phyloP scores from a whole-genome alignment of 2,329 filamentous ascomycete genomes.

The Alternaria triticina region DNA sequence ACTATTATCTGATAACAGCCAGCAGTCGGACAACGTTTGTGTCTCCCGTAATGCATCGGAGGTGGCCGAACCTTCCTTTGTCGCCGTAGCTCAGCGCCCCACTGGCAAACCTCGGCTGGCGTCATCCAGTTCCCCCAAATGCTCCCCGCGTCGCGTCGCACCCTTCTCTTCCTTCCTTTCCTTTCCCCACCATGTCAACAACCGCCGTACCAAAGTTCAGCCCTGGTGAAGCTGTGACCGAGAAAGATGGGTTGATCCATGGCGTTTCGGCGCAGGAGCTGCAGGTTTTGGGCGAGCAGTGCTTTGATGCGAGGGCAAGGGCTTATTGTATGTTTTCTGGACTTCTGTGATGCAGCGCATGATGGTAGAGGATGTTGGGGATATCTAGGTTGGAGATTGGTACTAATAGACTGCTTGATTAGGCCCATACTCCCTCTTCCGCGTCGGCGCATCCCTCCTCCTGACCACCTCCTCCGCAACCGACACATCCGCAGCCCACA shows the following conservation, averaged over 20 bases:
- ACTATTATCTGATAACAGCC: background rate
- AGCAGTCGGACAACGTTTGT: background rate
- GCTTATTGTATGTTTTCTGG: slow-evolving; percentile 74
- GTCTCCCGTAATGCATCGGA: slow-evolving; percentile 10
- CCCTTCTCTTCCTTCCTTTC: slow-evolving; percentile 25
- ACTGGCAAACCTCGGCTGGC: slow-evolving; percentile 20
- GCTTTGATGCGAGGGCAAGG: slow-evolving; percentile 72
- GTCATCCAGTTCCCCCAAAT: slow-evolving; percentile 16
- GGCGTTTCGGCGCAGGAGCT: slow-evolving; percentile 70
- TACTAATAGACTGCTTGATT: background rate
- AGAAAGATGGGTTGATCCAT: slow-evolving; percentile 53
- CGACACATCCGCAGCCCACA: slow-evolving; percentile 51
- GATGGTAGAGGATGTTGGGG: background rate
- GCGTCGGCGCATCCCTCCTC: slow-evolving; percentile 83
- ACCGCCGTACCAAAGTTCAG: slow-evolving; percentile 34
- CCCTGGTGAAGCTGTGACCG: slow-evolving; percentile 35
- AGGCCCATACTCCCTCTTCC: slow-evolving; percentile 89
- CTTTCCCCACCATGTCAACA: slow-evolving; percentile 42
- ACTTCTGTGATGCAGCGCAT: background rate
- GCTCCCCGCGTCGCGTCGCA: slow-evolving; percentile 18
- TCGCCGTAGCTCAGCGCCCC: slow-evolving; percentile 16
- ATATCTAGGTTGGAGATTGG: background rate
- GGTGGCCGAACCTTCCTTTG: slow-evolving; percentile 24
- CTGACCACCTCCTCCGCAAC: slow-evolving; percentile 24
- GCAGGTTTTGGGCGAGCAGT: slow-evolving; percentile 65